Evolutionary conservation across 495 filamentous ascomycete genomes (phyloP), one percentile per base, ranked within the genome.

Genomic region (Neurospora discreta): DNA sequence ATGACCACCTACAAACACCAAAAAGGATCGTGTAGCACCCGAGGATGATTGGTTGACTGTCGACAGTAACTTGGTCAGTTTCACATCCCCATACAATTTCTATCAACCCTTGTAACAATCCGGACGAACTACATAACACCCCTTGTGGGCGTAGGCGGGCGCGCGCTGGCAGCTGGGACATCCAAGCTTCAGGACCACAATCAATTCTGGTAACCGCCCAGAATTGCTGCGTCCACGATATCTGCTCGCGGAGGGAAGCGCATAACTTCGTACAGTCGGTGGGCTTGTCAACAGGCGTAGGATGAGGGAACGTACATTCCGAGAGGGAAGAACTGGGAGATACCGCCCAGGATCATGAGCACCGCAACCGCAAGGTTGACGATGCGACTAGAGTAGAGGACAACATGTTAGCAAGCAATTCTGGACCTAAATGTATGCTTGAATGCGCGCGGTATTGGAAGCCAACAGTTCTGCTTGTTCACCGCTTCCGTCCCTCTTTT

Each of bases 361-460:
- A 89, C 90, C 73, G 90, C 95, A 72, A 97, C 91, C 73, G 84
- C 92, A 74, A 98, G 85, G 87, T 99, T 99, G 76, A 96, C 93
- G 75, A 98, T 88, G 73, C 95, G 96, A 84, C 94, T 97, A 76
- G 33, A 75, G 72, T 73, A 72, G 44, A 65, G 11, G 38, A 60
- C 39, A 20, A 26, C 39, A 71, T 39, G 70, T 78, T 72, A 77
- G 77, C 71, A 69, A 74, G 26, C 3, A 33, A 13, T 18, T 65
- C 52, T 65, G 26, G 11, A 30, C 23, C 68, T 36, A 20, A 36
- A 69, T 58, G n/a, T 38, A 11, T 33, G 65, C 67, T 39, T 36
- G 16, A 11, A 33, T 16, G 2, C 23, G 11, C 42, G 65, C 3
- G 9, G 60, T 3, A 3, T 65, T 65, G 5, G 52, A 15, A 26